Evolutionary conservation across 2,329 filamentous ascomycete species (phyloP), one percentile per base, ranked within the genome.

Genomic region (Zymoseptoria brevis): DNA sequence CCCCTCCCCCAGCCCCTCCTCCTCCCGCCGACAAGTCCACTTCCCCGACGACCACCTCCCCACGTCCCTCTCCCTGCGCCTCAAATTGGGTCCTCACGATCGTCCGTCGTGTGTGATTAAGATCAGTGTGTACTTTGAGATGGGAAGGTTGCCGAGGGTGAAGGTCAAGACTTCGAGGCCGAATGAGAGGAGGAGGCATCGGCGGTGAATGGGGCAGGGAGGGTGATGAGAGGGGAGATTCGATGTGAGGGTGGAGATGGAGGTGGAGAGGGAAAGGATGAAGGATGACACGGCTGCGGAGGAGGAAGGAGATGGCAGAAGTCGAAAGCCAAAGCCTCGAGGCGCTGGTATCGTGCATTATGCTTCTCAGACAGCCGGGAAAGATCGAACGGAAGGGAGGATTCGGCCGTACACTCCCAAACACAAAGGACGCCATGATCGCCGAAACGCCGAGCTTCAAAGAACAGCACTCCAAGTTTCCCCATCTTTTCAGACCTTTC

Each of bases 181-280:
- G 29, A 55, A 57, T 22, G 66, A 66, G 51, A 55, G 57, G 50
- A 61, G 59, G 50, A 61, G 66, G 19, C 22, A 29, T 29, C 19
- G 29, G 16, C 22, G 35, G 11, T 16, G 35, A 16, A n/a, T 1
- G 16, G 35, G 5, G 6, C 9, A n/a, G 35, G 35, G 35, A 16
- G 4, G 22, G 22, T 1, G 16, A n/a, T n/a, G 3, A n/a, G 35
- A 41, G 35, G 35, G 35, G 16, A 24, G 4, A 24, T 24, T 24
- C 22, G 22, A 24, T 4, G 35, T 9, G 9, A 41, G 35, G 35
- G 9, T 13, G 35, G 16, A 16, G 55, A 58, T 57, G 30, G 41
- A 61, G 55, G 54, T 59, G 16, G 93, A 96, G 75, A 22, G 21
- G 21, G 21, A 22, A 22, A n/a, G n/a, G n/a, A n/a, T n/a, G n/a